These are phyloP conservation scores for Pseudogymnoascus sp. DNA, from an alignment of 2,329 filamentous ascomycete species.

Conservation along the genomic window DNA sequence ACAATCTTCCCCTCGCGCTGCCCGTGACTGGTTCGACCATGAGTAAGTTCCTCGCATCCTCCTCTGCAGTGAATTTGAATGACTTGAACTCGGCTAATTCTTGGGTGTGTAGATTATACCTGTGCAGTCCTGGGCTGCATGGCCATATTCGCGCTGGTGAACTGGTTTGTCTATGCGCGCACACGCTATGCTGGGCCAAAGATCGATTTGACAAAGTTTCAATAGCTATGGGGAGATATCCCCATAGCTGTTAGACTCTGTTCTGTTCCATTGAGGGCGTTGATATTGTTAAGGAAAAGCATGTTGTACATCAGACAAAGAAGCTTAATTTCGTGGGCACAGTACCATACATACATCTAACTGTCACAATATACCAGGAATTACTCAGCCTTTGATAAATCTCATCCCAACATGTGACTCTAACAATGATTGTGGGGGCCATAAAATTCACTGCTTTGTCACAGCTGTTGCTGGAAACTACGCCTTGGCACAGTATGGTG, in stretches of 20 bases:
- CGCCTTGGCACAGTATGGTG: background rate
- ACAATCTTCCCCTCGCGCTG: background rate
- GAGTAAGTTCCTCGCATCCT: background rate
- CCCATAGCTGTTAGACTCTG: background rate
- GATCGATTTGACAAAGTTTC: slow-evolving; percentile 3
- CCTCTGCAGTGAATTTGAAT: background rate
- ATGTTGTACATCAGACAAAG: slow-evolving; percentile 2
- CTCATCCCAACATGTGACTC: background rate
- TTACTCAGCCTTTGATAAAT: background rate
- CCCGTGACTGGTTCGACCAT: background rate
- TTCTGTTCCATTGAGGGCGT: background rate
- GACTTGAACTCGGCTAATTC: background rate
- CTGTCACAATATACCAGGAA: background rate
- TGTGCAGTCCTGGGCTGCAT: slow-evolving; percentile 1
- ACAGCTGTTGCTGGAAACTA: background rate
- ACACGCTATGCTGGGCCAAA: background rate
- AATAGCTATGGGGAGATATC: background rate
- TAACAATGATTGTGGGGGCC: background rate
- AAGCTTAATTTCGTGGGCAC: background rate
- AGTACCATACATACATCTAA: slow-evolving; percentile 3
- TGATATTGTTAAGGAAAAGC: background rate
- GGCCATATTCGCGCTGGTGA: background rate
- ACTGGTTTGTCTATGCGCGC: slow-evolving; percentile 2
- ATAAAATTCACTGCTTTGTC: background rate
- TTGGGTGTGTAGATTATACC: background rate